phyloP scores from a whole-genome alignment of 2,329 filamentous ascomycete species.

The Trichophyton benhamiae region DNA sequence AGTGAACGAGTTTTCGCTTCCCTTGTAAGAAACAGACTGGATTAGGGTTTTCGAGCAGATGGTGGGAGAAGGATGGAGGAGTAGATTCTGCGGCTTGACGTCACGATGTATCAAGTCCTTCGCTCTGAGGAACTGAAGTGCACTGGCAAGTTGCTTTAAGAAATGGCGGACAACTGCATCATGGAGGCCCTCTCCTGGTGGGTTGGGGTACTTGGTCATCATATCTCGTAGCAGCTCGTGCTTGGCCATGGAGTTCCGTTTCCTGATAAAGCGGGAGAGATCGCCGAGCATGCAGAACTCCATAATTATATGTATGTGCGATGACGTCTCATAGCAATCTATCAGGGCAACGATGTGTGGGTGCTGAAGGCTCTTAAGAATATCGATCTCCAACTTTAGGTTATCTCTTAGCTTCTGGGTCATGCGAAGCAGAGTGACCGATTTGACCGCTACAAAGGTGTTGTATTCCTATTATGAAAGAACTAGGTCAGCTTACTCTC shows the following conservation, averaged over 20 bases:
- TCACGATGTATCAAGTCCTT: conserved; percentile 90
- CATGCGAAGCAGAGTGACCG: conserved; percentile 76
- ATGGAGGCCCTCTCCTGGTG: conserved; percentile 71
- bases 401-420: conserved; percentile 97
- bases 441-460: conserved; percentile 87
- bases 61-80: conserved; percentile 68
- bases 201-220: conserved; percentile 84
- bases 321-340: conserved; percentile 76
- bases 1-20: conserved; percentile 66
- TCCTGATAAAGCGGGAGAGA: conserved; percentile 90
- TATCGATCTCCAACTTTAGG: conserved; percentile 87
- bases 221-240: conserved; percentile 78
- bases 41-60: conserved; percentile 53
- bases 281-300: conserved; percentile 96
- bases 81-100: conserved; percentile 91
- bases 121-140: conserved; percentile 73
- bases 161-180: conserved; percentile 97
- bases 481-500: conserved; percentile 6
- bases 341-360: conserved; percentile 95
- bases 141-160: conserved; percentile 84
- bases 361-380: conserved; percentile 84
- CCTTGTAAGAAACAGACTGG: conserved; percentile 58
- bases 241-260: conserved; percentile 65
- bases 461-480: conserved; percentile 40
- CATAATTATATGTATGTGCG: conserved; percentile 94